Base-by-base conservation (phyloP, 2,329 filamentous ascomycete genomes). In the Cadophora luteo-olivacea region DNA sequence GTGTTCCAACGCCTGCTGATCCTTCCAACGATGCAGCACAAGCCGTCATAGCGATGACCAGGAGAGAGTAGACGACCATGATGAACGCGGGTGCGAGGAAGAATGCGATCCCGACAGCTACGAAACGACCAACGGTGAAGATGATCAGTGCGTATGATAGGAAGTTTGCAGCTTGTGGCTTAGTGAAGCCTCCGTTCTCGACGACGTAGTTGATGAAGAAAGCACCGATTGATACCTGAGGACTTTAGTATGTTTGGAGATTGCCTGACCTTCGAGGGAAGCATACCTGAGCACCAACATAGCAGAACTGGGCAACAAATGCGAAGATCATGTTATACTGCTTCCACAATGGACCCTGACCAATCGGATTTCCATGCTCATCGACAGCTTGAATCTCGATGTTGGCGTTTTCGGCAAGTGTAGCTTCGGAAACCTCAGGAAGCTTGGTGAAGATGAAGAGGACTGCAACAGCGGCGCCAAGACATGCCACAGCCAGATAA, bases 301-400 rank as follows among this genome's bases (percentile, higher is more conserved):
- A 95, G 77, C 89, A 92, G 79, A 94, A 94, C 72, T 95, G 92
- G 0, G 92, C 90, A 71, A 90, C 86, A 0, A 91, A 87, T 6
- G 91, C 92, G 74, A 93, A 91, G 83, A 94, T 93, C 12, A 94
- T 84, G 38, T 88, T 87, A 78, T 92, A 94, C 74, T 93, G 90
- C 79, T 91, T 91, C 74, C 82, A 81, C 72, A 93, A 86, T 0
- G 91, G 88, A 76, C 87, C 85, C 36, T 72, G 70, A 9, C 68
- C 73, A 14, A 74, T 71, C 33, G 68, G 67, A 29, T 83, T 80
- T 2, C 87, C 87, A 76, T 91, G 88, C 74, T 87, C 83, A 32
- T 82, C 84, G 11, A 69, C 22, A 48, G 68, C 68, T 14, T 58
- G 22, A 29, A 67, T 60, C 51, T 69, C 68, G 87, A 90, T 92